A percentile compares a stretch with the other conserved stretches of the same genome.
Conservation (phyloP, 2,329 filamentous ascomycete genomes). For the Cladosporium oxysporum region DNA sequence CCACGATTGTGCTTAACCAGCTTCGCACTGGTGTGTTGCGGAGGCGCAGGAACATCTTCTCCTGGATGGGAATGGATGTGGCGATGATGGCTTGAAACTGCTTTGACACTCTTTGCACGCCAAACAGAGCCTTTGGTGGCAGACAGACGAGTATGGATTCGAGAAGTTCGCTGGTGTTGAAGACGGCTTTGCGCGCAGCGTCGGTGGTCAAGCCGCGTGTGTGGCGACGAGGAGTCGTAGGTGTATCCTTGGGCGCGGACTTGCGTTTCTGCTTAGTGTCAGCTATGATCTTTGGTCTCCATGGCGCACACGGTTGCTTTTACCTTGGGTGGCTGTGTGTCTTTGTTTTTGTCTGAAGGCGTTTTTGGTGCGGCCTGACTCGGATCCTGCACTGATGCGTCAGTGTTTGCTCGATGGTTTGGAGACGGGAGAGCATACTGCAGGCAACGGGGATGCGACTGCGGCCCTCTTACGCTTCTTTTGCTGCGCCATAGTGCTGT, state of each 20-base stretch:
- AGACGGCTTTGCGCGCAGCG: conserved; percentile 7
- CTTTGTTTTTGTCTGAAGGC: neutral
- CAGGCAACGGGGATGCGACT: too few species aligned
- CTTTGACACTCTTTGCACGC: conserved; percentile 13
- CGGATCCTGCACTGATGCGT: too few species aligned
- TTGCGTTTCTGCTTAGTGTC: neutral
- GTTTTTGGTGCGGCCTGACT: too few species aligned
- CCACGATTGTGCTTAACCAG: neutral
- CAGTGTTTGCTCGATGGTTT: neutral
- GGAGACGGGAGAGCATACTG: too few species aligned
- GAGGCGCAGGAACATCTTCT: neutral
- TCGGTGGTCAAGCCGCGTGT: neutral
- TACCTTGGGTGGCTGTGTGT: neutral
- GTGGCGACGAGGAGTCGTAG: neutral
- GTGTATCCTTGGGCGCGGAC: neutral
- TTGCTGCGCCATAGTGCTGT: neutral
- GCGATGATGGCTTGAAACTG: neutral
- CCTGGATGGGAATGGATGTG: neutral
- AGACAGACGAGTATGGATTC: neutral
- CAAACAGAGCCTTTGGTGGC: conserved; percentile 4
- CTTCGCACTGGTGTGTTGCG: neutral
- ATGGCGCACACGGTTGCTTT: neutral
- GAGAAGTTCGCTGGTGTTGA: neutral
- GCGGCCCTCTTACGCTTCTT: neutral
- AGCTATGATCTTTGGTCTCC: neutral